Conservation (phyloP, 2,329 filamentous ascomycete species). For the Aspergillus spinulosporus region DNA sequence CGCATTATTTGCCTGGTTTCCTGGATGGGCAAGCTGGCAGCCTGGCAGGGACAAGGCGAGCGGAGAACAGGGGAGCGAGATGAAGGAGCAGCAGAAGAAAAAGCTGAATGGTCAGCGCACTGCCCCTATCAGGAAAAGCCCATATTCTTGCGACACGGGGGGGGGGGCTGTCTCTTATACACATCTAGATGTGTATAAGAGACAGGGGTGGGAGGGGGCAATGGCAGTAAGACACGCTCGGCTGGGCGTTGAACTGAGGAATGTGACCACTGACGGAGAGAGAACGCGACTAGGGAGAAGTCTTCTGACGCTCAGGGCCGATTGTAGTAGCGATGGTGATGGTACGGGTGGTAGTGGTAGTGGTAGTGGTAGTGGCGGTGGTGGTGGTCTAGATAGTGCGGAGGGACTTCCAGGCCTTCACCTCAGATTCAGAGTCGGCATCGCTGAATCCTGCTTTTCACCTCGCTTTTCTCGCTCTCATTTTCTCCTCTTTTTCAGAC, state of each 20-base stretch:
- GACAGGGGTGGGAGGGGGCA: neutral
- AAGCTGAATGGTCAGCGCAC: conserved; percentile 32
- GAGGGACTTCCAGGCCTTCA: neutral
- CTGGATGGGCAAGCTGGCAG: conserved; percentile 11
- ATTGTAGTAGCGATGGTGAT: no score
- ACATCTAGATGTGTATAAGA: no score
- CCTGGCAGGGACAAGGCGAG: conserved; percentile 11
- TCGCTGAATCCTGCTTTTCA: neutral
- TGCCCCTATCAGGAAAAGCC: conserved; percentile 30
- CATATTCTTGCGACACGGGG: conserved; percentile 15
- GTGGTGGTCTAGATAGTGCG: no score
- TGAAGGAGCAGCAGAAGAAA: conserved; percentile 15
- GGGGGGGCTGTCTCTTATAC: no score
- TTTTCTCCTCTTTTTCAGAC: neutral
- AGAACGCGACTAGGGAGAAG: conserved; percentile 3
- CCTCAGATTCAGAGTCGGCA: neutral
- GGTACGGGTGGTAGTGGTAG: no score
- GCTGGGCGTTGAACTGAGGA: neutral
- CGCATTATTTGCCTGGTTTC: conserved; percentile 24
- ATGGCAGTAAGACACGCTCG: neutral
- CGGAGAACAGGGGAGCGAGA: conserved; percentile 20
- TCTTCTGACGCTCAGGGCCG: neutral
- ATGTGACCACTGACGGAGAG: conserved; percentile 16
- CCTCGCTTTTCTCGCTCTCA: neutral
- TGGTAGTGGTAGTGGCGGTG: no score